Evolutionary conservation across 768 basidiomycete species (phyloP).

Genomic region (Boletus coccyginus): DNA sequence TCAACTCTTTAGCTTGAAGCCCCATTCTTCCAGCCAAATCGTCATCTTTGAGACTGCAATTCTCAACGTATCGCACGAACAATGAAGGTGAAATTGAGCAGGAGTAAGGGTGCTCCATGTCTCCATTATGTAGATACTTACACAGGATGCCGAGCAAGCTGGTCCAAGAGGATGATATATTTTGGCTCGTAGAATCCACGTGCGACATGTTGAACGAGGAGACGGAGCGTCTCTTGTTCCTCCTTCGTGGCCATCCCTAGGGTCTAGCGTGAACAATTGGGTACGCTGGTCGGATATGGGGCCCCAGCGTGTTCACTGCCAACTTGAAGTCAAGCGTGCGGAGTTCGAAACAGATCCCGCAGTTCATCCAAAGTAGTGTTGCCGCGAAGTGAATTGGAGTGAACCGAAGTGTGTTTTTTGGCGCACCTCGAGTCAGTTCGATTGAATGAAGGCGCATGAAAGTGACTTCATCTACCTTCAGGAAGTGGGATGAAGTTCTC

Average conservation of each 20-base stretch:
- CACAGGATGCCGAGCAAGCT: slow-evolving; percentile 90
- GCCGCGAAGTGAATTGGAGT: no score
- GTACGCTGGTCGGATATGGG: background rate
- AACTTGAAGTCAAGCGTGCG: no score
- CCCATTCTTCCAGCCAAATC: slow-evolving; percentile 91
- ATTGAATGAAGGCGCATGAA: no score
- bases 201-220: slow-evolving; percentile 89
- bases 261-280: background rate
- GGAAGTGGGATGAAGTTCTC: no score
- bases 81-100: slow-evolving; percentile 15
- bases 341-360: no score
- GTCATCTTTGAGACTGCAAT: slow-evolving; percentile 82
- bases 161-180: slow-evolving; percentile 89
- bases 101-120: slow-evolving; percentile 16
- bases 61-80: slow-evolving; percentile 20
- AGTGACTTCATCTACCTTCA: no score
- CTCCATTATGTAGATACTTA: slow-evolving; percentile 57
- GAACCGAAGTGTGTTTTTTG: no score
- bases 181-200: slow-evolving; percentile 94
- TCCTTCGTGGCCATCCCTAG: slow-evolving; percentile 63
- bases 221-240: slow-evolving; percentile 77
- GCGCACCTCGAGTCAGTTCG: no score
- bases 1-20: slow-evolving; percentile 83
- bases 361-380: no score
- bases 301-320: no score